Conservation (phyloP, 441 rosid species). For the Rhodomyrtus psidioides region DNA sequence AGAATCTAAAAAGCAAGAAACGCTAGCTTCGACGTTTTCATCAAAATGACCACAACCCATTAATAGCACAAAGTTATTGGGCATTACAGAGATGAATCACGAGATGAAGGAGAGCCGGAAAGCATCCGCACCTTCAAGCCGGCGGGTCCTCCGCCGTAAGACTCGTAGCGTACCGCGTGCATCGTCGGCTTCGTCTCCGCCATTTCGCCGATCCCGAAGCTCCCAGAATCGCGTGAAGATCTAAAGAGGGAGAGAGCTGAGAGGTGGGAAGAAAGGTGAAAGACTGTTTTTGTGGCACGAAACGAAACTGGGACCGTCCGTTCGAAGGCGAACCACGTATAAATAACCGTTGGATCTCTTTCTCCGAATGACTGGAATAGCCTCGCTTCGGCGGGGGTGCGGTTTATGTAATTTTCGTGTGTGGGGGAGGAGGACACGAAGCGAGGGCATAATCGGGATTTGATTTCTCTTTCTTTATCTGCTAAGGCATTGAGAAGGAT, state of each 20-base stretch:
- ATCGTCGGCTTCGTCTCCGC: conserved; percentile 27
- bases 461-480: not conserved
- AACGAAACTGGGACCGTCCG: not conserved
- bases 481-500: not conserved
- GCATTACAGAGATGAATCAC: not conserved
- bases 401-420: not conserved
- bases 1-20: not conserved
- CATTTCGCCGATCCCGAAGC: conserved; percentile 12
- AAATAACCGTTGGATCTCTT: not conserved
- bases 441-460: not conserved
- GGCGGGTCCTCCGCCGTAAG: conserved; percentile 48
- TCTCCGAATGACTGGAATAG: not conserved
- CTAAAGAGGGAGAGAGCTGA: not conserved
- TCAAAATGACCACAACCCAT: not conserved
- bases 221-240: not conserved
- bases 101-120: not conserved
- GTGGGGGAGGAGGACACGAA: not conserved
- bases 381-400: not conserved
- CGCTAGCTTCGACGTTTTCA: not conserved
- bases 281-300: not conserved
- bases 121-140: conserved; percentile 28
- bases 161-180: conserved; percentile 38
- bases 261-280: not conserved
- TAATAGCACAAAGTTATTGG: not conserved
- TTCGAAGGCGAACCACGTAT: not conserved